Conservation (phyloP, 2,329 filamentous ascomycete species). For the Ambrosiella xylebori region DNA sequence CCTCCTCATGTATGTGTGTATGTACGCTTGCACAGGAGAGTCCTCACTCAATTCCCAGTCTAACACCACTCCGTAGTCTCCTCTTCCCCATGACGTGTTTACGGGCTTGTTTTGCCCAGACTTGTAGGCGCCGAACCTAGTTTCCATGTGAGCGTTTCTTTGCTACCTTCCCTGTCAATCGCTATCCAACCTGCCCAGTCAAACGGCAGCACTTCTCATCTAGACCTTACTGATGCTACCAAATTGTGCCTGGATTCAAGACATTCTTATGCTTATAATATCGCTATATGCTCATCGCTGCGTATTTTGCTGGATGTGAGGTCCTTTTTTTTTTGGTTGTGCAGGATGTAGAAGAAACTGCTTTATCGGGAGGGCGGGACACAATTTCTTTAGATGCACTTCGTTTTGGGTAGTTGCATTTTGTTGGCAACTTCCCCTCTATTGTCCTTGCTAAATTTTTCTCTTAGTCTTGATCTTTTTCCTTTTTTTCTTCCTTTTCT, state of each 20-base stretch:
- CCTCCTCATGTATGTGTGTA: too few species aligned
- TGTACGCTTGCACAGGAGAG: too few species aligned
- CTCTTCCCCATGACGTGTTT: not conserved
- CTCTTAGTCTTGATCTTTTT: not conserved
- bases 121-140: not conserved
- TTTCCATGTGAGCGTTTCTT: not conserved
- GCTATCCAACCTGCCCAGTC: not conserved
- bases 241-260: too few species aligned
- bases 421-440: not conserved
- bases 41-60: not conserved
- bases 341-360: not conserved
- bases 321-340: not conserved
- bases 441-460: not conserved
- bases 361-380: not conserved
- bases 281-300: too few species aligned
- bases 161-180: not conserved
- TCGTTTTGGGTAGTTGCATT: not conserved
- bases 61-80: not conserved
- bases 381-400: not conserved
- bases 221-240: not conserved
- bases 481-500: not conserved
- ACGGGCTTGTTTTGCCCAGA: not conserved
- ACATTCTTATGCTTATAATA: too few species aligned
- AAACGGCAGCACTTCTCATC: not conserved
- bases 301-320: too few species aligned